Evolutionary conservation across 106 monocot species (phyloP).

Genomic region (Iris macrosiphon): DNA sequence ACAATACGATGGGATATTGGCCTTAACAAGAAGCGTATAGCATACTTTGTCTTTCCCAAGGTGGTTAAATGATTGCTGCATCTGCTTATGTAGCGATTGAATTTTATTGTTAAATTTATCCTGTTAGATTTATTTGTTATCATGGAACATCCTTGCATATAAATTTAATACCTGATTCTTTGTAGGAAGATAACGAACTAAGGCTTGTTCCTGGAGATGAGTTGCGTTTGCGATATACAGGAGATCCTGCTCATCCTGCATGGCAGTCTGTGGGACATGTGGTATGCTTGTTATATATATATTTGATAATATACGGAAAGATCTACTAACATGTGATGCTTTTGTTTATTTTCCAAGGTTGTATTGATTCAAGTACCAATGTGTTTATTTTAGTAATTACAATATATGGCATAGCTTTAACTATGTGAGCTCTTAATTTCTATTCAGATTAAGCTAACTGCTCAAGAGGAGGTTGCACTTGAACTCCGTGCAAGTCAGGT

Average conservation of each 20-base stretch:
- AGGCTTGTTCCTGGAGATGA: constrained; percentile 99
- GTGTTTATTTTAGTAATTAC: too few relatives aligned
- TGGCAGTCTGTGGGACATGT: constrained; percentile 99
- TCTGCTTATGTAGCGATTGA: not conserved
- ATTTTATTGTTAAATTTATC: not conserved
- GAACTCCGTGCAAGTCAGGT: constrained; percentile 98
- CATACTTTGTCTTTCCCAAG: constrained; percentile 99
- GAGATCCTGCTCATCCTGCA: constrained; percentile 84
- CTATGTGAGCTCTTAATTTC: not conserved
- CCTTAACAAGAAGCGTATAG: constrained; percentile 93
- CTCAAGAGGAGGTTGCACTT: constrained; percentile 98
- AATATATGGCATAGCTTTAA: too few relatives aligned
- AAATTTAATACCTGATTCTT: constrained; percentile 3
- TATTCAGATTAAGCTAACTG: constrained; percentile 92
- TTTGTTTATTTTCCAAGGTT: too few relatives aligned
- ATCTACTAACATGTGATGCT: too few relatives aligned
- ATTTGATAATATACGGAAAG: too few relatives aligned
- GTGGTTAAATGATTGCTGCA: constrained; percentile 20
- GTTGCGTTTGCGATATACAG: constrained; percentile 84
- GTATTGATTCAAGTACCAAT: too few relatives aligned
- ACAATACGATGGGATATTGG: constrained; percentile 98
- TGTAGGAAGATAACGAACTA: constrained; percentile 96
- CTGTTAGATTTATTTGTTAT: not conserved
- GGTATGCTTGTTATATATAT: constrained; percentile 43
- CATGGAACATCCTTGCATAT: not conserved